Evolutionary conservation across 305 asterid genomes (phyloP).

Genomic region (Coffea humblotiana): DNA sequence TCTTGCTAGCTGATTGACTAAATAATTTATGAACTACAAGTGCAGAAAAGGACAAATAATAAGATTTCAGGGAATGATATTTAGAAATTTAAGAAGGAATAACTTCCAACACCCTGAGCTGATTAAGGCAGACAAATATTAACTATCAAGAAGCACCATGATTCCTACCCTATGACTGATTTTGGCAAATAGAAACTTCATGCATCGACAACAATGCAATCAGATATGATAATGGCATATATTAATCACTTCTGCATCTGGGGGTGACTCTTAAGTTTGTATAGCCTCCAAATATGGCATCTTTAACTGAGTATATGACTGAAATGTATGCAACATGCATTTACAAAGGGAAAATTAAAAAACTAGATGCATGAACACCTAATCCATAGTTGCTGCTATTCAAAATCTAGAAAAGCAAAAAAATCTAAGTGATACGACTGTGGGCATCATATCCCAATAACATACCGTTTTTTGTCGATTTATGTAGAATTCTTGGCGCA

Average conservation of each 20-base stretch:
- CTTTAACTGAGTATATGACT: too few species aligned
- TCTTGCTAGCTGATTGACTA: constrained; percentile 80
- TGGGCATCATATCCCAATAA: constrained; percentile 16
- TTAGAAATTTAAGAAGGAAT: not conserved
- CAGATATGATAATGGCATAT: not conserved
- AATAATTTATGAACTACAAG: constrained; percentile 89
- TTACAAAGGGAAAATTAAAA: not conserved
- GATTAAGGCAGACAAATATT: not conserved
- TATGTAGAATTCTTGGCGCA: constrained; percentile 96
- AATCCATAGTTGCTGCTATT: not conserved
- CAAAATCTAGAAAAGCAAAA: not conserved
- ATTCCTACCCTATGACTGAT: not conserved
- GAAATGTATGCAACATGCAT: not conserved
- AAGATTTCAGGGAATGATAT: constrained; percentile 8
- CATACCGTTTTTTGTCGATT: constrained; percentile 87
- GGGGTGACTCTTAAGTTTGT: not conserved
- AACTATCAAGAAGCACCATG: not conserved
- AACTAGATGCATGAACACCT: not conserved
- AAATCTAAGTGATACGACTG: constrained; percentile 2
- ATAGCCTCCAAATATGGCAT: not conserved
- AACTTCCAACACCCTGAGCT: not conserved
- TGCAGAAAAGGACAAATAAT: constrained; percentile 14
- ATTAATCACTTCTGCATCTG: not conserved
- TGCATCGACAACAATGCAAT: not conserved
- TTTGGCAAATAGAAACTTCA: not conserved